Conservation (phyloP, 2,329 filamentous ascomycete genomes). For the Eutypa lata region DNA sequence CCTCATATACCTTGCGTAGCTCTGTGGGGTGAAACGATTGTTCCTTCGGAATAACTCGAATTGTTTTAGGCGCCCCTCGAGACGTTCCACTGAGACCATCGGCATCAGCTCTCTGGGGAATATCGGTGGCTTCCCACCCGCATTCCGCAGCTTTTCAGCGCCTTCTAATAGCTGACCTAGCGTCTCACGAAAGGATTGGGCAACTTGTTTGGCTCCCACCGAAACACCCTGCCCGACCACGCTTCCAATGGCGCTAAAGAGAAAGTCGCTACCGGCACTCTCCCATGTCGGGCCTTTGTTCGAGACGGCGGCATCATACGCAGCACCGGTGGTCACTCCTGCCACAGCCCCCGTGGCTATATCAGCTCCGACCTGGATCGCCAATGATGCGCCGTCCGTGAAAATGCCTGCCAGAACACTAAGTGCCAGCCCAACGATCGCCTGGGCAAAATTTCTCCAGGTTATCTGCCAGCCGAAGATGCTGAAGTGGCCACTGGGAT, state of each 20-base stretch:
- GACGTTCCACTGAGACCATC: not conserved
- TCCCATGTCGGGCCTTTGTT: not conserved
- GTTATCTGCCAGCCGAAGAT: no score
- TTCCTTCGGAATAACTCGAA: not conserved
- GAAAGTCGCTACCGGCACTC: not conserved
- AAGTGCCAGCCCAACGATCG: no score
- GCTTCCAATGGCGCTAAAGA: not conserved
- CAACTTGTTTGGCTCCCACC: not conserved
- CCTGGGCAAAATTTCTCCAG: no score
- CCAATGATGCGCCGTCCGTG: no score
- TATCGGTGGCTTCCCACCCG: not conserved
- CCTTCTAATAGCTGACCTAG: not conserved
- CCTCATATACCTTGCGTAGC: not conserved
- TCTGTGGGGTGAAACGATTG: not conserved
- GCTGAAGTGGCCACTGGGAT: no score
- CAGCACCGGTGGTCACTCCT: no score
- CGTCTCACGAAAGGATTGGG: not conserved
- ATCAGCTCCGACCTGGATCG: no score
- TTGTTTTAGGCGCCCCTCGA: not conserved
- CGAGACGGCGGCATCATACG: no score
- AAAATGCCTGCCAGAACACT: no score
- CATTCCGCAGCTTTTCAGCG: not conserved
- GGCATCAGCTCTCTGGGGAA: not conserved
- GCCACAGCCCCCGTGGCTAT: no score
- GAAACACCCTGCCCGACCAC: not conserved